A percentile compares a stretch with the other conserved stretches of the same genome.
phyloP scores from a whole-genome alignment of 345 rosid genomes.

The Xanthoceras sorbifolium region DNA sequence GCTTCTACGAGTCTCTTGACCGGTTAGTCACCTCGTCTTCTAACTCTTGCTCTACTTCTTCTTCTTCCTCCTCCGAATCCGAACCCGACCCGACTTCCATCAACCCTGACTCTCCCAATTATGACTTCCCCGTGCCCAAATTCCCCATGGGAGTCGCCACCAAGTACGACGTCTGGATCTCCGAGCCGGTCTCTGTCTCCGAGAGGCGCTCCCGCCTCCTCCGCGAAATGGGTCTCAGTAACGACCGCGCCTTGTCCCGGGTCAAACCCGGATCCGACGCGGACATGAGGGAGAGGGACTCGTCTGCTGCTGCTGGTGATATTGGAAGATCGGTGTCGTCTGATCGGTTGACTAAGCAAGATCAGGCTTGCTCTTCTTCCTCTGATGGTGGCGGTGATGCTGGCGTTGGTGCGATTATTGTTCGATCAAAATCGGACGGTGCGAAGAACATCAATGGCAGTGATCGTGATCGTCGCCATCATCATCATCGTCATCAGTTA shows the following conservation, averaged over 20 bases:
- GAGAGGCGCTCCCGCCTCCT: conserved; percentile 66
- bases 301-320: conserved; percentile 15
- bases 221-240: conserved; percentile 62
- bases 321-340: conserved; percentile 46
- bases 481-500: conserved; percentile 39
- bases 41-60: conserved; percentile 69
- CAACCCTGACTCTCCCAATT: conserved; percentile 36
- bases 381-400: conserved; percentile 10
- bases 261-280: conserved; percentile 41
- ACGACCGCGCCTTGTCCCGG: conserved; percentile 51
- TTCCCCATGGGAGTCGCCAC: conserved; percentile 46
- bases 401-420: conserved; percentile 11
- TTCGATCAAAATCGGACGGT: conserved; percentile 60
- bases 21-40: conserved; percentile 69
- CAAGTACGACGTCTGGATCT: conserved; percentile 77
- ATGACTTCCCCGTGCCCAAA: conserved; percentile 38
- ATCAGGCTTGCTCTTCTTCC: conserved; percentile 28
- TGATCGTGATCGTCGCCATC: conserved; percentile 26
- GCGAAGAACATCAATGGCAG: conserved; percentile 26
- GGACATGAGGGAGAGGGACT: conserved; percentile 17
- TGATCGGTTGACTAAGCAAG: conserved; percentile 33
- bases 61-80: conserved; percentile 57
- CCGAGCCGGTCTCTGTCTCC: conserved; percentile 73
- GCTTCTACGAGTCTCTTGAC: conserved; percentile 81
- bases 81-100: conserved; percentile 34